Evolutionary conservation across 1,284 basidiomycete species (phyloP).

Genomic region (Cryptococcus hybrid): DNA sequence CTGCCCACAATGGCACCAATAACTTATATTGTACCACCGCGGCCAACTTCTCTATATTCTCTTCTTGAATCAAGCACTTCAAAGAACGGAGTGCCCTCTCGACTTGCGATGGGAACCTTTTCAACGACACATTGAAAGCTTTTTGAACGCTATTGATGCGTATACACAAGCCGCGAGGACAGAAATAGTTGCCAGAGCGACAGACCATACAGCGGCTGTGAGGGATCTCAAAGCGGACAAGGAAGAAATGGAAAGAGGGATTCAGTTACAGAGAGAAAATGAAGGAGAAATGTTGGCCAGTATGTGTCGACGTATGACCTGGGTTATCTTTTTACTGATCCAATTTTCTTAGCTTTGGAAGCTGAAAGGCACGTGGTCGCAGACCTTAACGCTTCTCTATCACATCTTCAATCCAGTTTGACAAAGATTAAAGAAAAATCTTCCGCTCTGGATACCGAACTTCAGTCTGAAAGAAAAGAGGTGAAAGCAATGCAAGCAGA

Average conservation of each 20-base stretch:
- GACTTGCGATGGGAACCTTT: conserved; percentile 41
- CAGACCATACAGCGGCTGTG: conserved; percentile 26
- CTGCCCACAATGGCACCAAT: conserved; percentile 12
- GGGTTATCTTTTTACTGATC: background rate
- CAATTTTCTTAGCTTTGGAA: conserved; percentile 30
- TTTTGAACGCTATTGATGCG: conserved; percentile 39
- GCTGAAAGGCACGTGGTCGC: conserved; percentile 33
- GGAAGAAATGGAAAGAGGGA: conserved; percentile 39
- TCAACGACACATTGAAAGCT: conserved; percentile 35
- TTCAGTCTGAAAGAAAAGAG: conserved; percentile 26
- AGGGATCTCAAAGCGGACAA: conserved; percentile 37
- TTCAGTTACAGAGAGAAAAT: conserved; percentile 38
- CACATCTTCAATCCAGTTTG: conserved; percentile 34
- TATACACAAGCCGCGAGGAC: conserved; percentile 38
- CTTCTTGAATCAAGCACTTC: conserved; percentile 19
- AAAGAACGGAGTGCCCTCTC: conserved; percentile 18
- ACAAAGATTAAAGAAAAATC: conserved; percentile 34
- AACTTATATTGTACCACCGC: conserved; percentile 16
- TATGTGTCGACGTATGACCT: conserved; percentile 14
- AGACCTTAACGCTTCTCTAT: conserved; percentile 32
- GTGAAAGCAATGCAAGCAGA: conserved; percentile 53
- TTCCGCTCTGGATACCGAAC: conserved; percentile 33
- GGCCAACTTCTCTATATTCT: conserved; percentile 20
- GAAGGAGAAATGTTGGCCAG: conserved; percentile 47
- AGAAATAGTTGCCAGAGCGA: conserved; percentile 34